Conservation (phyloP, 495 filamentous ascomycete species). For the Aspergillus incahuasiensis region DNA sequence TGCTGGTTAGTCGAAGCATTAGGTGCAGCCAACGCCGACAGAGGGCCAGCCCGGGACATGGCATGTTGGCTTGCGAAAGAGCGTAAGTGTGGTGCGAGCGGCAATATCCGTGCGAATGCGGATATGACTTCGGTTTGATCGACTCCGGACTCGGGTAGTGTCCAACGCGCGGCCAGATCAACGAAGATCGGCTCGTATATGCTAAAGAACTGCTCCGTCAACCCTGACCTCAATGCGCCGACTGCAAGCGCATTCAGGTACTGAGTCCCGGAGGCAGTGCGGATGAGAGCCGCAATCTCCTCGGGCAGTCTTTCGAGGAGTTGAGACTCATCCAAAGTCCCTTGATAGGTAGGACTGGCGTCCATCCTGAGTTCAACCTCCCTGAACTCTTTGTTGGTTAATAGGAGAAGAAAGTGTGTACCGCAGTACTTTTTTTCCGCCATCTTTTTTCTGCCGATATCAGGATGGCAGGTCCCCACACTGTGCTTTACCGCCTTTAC, state of each 20-base stretch:
- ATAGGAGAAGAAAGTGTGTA: constrained; percentile 20
- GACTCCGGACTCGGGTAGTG: constrained; percentile 39
- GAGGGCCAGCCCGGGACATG: constrained; percentile 35
- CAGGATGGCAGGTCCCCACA: constrained; percentile 30
- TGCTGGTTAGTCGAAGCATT: constrained; percentile 36
- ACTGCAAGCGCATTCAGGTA: constrained; percentile 67
- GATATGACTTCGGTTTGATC: constrained; percentile 54
- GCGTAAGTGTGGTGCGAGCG: constrained; percentile 67
- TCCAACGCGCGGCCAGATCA: constrained; percentile 76
- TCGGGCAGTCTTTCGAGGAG: constrained; percentile 54
- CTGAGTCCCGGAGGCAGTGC: constrained; percentile 53
- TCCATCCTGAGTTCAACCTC: constrained; percentile 39
- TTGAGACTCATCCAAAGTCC: constrained; percentile 41
- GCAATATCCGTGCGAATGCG: constrained; percentile 73
- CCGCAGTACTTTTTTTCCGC: constrained; percentile 30
- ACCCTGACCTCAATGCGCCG: constrained; percentile 58
- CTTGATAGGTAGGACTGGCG: constrained; percentile 41
- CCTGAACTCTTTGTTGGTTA: constrained; percentile 27
- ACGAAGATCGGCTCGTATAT: constrained; percentile 67
- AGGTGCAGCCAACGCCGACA: constrained; percentile 36
- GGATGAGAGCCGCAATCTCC: constrained; percentile 61
- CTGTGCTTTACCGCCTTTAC: constrained; percentile 31
- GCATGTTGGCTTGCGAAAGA: constrained; percentile 45
- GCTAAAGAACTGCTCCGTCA: constrained; percentile 64
- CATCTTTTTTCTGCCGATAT: constrained; percentile 31